Conservation (phyloP, 768 basidiomycete species). For the Panellus pusillus region DNA sequence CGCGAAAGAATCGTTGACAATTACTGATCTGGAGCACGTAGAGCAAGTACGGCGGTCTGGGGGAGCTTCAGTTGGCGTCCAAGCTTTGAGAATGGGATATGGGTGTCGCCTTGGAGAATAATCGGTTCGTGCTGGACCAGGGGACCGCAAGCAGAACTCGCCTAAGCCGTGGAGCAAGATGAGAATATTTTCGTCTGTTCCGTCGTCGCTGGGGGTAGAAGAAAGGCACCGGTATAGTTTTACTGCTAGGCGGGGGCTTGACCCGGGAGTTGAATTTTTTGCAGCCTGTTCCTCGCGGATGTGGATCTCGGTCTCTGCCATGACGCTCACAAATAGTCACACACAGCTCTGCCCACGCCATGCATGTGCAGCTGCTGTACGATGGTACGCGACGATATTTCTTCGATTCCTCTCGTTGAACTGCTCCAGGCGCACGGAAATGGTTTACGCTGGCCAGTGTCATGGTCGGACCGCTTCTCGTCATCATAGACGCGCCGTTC, state of each 20-base stretch:
- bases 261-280: conserved; percentile 29
- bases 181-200: conserved; percentile 82
- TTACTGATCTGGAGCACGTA: conserved; percentile 78
- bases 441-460: conserved; percentile 46
- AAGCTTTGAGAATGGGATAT: conserved; percentile 72
- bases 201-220: conserved; percentile 78
- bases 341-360: neutral
- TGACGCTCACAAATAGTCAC: neutral
- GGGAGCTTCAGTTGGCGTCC: conserved; percentile 78
- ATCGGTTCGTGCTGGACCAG: neutral
- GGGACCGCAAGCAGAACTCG: conserved; percentile 32
- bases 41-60: conserved; percentile 81
- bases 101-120: conserved; percentile 70
- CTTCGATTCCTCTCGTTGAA: neutral
- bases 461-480: conserved; percentile 34
- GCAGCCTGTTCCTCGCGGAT: conserved; percentile 2
- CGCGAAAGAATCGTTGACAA: neutral
- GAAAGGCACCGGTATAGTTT: conserved; percentile 55
- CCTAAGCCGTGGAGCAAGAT: conserved; percentile 87
- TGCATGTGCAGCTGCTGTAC: conserved; percentile 6
- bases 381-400: conserved; percentile 1
- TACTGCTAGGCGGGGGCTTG: conserved; percentile 51
- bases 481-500: conserved; percentile 74
- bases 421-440: conserved; percentile 39
- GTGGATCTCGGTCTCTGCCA: conserved; percentile 10